phyloP scores from a whole-genome alignment of 106 monocot species.

The Acorus calamus region DNA sequence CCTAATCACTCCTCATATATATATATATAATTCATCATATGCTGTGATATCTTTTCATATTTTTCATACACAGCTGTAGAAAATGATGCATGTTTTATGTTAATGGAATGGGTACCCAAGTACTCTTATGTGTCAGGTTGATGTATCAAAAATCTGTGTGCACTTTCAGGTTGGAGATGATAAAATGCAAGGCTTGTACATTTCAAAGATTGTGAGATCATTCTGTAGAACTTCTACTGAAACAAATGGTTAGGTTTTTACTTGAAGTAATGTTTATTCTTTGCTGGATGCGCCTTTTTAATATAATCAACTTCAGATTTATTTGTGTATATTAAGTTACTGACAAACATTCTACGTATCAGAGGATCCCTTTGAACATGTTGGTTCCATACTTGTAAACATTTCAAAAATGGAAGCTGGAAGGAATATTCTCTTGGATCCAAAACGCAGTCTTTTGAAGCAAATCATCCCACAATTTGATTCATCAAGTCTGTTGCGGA shows the following conservation, averaged over 20 bases:
- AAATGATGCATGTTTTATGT: no score
- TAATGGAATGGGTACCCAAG: no score
- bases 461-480: conserved; percentile 84
- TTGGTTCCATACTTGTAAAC: conserved; percentile 85
- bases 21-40: no score
- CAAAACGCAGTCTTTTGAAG: conserved; percentile 77
- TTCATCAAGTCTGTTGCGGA: conserved; percentile 58
- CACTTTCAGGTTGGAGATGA: conserved; percentile 62
- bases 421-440: conserved; percentile 71
- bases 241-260: conserved; percentile 23
- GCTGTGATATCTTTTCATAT: no score
- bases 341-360: conserved; percentile 11
- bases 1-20: no score
- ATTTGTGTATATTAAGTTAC: no score
- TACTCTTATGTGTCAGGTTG: no score
- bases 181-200: conserved; percentile 71
- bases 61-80: no score
- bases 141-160: no score
- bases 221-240: conserved; percentile 59
- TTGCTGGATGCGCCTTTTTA: not conserved
- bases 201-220: conserved; percentile 88
- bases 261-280: not conserved
- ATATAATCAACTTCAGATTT: not conserved
- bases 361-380: conserved; percentile 74
- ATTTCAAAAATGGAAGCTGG: conserved; percentile 74